phyloP scores from a whole-genome alignment of 2,329 filamentous ascomycete species.

The Onygenales sp. region DNA sequence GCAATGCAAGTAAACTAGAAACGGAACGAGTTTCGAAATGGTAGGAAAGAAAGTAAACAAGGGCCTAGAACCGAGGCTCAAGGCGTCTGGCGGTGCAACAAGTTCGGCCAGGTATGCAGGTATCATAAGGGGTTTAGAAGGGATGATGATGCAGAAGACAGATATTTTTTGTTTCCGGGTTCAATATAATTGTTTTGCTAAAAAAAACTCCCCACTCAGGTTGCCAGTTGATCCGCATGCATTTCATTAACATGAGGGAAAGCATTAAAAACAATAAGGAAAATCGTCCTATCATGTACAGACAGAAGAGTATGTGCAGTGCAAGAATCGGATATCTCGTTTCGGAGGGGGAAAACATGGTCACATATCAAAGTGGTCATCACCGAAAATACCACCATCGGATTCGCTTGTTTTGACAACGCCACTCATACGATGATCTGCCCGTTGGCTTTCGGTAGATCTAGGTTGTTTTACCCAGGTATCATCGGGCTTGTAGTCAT shows the following conservation, averaged over 20 bases:
- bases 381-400: conserved; percentile 34
- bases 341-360: neutral
- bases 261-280: neutral
- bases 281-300: conserved; percentile 3
- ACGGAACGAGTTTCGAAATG: neutral
- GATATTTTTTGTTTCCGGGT: neutral
- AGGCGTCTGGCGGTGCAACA: neutral
- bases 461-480: conserved; percentile 6
- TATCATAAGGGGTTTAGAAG: neutral
- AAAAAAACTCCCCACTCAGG: neutral
- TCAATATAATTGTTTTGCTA: neutral
- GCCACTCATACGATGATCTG: conserved; percentile 36
- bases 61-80: neutral
- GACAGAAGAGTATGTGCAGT: conserved; percentile 4
- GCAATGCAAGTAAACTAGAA: neutral
- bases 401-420: conserved; percentile 30
- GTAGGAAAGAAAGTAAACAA: neutral
- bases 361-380: conserved; percentile 39
- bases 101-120: neutral
- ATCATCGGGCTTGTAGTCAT: conserved; percentile 25
- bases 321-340: neutral
- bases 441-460: neutral
- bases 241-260: neutral
- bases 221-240: neutral
- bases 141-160: neutral